Evolutionary conservation across 148 eudicot genomes (phyloP), one percentile per base, ranked within the genome.

Genomic region (Silene uniflora): DNA sequence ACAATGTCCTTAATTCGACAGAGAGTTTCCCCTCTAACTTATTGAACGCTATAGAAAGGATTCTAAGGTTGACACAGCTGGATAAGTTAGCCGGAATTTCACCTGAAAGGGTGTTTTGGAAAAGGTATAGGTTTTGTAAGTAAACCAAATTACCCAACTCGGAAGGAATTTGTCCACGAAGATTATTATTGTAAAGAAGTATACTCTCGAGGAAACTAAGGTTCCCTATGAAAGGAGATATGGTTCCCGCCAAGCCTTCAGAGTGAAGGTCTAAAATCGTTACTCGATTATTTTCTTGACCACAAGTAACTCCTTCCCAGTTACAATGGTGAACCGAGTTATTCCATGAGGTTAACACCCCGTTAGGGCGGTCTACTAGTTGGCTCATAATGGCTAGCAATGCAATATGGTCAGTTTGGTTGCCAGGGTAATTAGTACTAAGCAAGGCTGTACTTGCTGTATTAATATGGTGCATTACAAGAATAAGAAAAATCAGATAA

Each of bases 201-300:
- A 82, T n/a, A 5, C n/a, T n/a, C 0, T 42, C 75, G 19, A 88
- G 78, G 71, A 81, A 86, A 25, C 78, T 78, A 19, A 86, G 29
- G 76, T 86, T 88, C 0, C 91, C 89, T 29, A 88, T 49, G 23
- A 68, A 73, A 27, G 91, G 86, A 0, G 89, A 71, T 22, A 84
- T 61, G 0, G 78, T 68, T 2, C 87, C 88, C 10, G 17, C 5
- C 18, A 84, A 55, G 13, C 61, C 56, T 32, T 49, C 73, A 10
- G 77, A 69, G 8, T 64, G 54, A 6, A 84, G 39, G 59, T 84
- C 63, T 60, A 88, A 52, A n/a, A 8, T 24, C 6, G 17, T 75
- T 8, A 85, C 84, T 54, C 88, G 68, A 22, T 23, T 35, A 74
- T 73, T 70, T 3, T 46, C 19, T 0, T 22, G 77, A 27, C 63